Base-by-base conservation (phyloP, 257 asterid species). In the Echites panduratus region DNA sequence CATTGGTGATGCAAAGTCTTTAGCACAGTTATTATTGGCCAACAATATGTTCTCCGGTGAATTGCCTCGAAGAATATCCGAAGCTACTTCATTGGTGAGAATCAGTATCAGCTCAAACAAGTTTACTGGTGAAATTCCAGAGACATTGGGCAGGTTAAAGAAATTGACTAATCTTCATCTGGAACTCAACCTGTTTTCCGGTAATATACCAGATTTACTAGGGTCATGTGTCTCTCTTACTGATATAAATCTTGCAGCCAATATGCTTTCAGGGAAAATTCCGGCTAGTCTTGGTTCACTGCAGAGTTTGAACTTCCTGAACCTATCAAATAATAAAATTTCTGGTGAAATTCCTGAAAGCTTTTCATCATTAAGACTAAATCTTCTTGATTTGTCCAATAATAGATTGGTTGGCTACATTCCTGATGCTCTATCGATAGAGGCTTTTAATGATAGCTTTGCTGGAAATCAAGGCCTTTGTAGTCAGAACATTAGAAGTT, bases 351-450 rank as follows among this genome's bases (percentile, higher is more conserved):
- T 84, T 67, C 88, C 88, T 35, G 61, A 8, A 35, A 78, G 74
- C 38, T 64, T 84, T 24, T 70, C 87, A 4, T 68, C 80, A 1
- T 76, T 73, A 27, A 73, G 79, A 54, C 79, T 83, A 38, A 84
- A 79, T 73, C 79, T 84, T 54, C 88, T 84, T 58, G 88, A 84
- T 74, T 65, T 84, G 70, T 76, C 88, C 9, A 76, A 84, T 65
- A 81, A 81, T 22, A 58, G 47, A 19, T 70, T 84, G 68, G 56
- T 66, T 57, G 88, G 88, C 19, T 54, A 24, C 32, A 75, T 84
- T 58, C 88, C 85, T 0, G 72, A 74, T 16, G 75, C 85, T 56
- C 66, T 84, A 69, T 72, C 85, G 17, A 81, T 81, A 49, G 66
- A 67, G 32, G 87, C 84, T 14, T 81, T 70, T 49, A 72, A 70